phyloP scores from a whole-genome alignment of 2,329 filamentous ascomycete species.

The Neofusicoccum parvum region DNA sequence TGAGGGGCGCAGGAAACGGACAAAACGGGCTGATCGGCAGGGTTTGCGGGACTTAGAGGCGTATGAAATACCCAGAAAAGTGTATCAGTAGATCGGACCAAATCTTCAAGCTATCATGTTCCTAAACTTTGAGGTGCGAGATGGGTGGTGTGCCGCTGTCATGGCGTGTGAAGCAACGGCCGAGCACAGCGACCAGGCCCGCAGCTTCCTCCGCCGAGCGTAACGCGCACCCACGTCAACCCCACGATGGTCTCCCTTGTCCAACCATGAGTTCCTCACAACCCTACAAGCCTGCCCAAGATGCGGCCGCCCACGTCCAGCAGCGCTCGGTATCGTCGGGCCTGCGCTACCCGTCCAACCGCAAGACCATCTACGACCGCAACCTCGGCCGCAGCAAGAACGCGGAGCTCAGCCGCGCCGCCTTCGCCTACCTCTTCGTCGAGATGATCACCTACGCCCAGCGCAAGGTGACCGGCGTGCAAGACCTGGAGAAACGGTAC shows the following conservation, averaged over 20 bases:
- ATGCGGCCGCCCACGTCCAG: constrained; percentile 13
- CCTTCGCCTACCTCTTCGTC: constrained; percentile 93
- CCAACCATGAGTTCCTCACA: constrained; percentile 21
- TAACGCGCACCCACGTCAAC: constrained; percentile 11
- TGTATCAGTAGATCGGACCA: background rate
- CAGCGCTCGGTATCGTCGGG: constrained; percentile 43
- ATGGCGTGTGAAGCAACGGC: constrained; percentile 9
- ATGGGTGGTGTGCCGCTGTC: background rate
- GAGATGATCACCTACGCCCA: constrained; percentile 98
- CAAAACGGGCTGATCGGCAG: background rate
- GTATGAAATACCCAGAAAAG: constrained; percentile 8
- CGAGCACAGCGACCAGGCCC: background rate
- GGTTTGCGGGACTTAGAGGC: background rate
- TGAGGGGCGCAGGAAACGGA: constrained; percentile 1
- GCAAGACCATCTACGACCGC: constrained; percentile 97
- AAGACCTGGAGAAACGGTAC: constrained; percentile 88
- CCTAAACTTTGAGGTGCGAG: background rate
- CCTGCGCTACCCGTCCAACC: constrained; percentile 85
- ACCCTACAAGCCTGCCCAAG: constrained; percentile 15
- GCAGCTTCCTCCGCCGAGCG: constrained; percentile 12
- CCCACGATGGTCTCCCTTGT: constrained; percentile 9
- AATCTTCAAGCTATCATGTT: background rate
- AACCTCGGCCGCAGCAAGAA: constrained; percentile 88
- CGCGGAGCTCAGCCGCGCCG: constrained; percentile 85
- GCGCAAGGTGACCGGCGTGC: constrained; percentile 83